A percentile compares a stretch with the other conserved stretches of the same genome.
Evolutionary conservation across 306 rosid species (phyloP).

Genomic region (Cicer judaicum): DNA sequence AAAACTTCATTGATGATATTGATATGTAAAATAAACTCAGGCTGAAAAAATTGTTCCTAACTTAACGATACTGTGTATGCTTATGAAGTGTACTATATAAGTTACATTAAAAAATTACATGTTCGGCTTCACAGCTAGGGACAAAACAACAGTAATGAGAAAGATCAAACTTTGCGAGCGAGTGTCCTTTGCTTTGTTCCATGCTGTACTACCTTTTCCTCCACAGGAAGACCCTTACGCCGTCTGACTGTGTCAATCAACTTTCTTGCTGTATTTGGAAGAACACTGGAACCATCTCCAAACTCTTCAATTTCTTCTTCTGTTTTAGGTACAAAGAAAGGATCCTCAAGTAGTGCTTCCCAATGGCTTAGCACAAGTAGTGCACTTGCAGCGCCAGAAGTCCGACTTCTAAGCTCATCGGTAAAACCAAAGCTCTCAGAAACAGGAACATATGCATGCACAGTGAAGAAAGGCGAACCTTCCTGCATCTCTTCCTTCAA

Average conservation of each 20-base stretch:
- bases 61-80: conserved; percentile 37
- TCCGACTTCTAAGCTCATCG: conserved; percentile 85
- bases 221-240: conserved; percentile 87
- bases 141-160: no score
- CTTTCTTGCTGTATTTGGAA: conserved; percentile 90
- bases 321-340: conserved; percentile 91
- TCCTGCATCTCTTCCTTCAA: conserved; percentile 96
- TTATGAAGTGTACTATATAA: conserved; percentile 21
- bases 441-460: conserved; percentile 87
- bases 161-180: no score
- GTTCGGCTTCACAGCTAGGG: conserved; percentile 15
- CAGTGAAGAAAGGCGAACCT: conserved; percentile 91
- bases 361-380: conserved; percentile 93
- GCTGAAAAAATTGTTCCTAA: conserved; percentile 34
- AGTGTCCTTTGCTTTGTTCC: conserved; percentile 16
- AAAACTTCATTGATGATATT: conserved; percentile 38
- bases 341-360: conserved; percentile 88
- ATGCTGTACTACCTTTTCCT: conserved; percentile 89
- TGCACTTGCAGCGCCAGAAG: conserved; percentile 85
- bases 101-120: conserved; percentile 35
- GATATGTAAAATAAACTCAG: conserved; percentile 8
- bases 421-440: conserved; percentile 94
- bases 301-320: conserved; percentile 93
- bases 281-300: conserved; percentile 94
- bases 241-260: conserved; percentile 74